Evolutionary conservation across 2,329 filamentous ascomycete species (phyloP), one percentile per base, ranked within the genome.

Genomic region (Alternaria arbusti): DNA sequence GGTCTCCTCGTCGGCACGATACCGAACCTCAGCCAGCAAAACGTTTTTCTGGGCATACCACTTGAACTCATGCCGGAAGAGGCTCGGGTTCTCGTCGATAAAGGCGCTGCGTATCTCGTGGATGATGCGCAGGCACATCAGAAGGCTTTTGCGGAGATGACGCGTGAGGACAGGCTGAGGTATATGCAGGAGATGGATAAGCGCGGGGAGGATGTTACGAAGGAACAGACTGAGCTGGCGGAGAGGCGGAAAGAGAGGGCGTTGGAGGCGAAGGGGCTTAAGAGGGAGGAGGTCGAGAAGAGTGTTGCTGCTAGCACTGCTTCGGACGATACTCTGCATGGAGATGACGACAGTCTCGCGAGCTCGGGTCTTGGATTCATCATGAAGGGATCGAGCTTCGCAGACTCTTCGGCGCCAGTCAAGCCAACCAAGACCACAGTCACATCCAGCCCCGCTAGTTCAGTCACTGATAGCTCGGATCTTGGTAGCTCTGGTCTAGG

Each of bases 51-150:
- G 62, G 93, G 94, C 49, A 83, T 98, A 54, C 96, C 96, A 3
- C 83, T 98, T 25, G 91, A 97, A 83, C 85, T 99, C 47, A 92
- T 96, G 84, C 90, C 93, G 2, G 96, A 98, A 82, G 96, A 99
- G 83, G 94, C 91, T 5, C 87, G 89, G 67, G 82, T 96, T 57
- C 86, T 99, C 26, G 89, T 97, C 62, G 90, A 93, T 70, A 90
- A 90, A 70, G 89, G 88, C 63, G 87, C 89, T 71, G 95, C 89
- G 45, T 93, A 91, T 80, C 86, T 97, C 70, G 89, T 95, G 71
- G 93, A 97, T 78, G 94, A 97, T 80, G 84, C 85, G 56, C 84
- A 86, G 57, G 88, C 87, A 69, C 96, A 98, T 79, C 85, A 87
- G 40, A 78, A 86, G 43, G 87, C 86, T 50, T 86, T 97, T 69